These are phyloP conservation scores for Xylaria sp. DNA, from an alignment of 2,329 filamentous ascomycete species.

Conservation along the genomic window DNA sequence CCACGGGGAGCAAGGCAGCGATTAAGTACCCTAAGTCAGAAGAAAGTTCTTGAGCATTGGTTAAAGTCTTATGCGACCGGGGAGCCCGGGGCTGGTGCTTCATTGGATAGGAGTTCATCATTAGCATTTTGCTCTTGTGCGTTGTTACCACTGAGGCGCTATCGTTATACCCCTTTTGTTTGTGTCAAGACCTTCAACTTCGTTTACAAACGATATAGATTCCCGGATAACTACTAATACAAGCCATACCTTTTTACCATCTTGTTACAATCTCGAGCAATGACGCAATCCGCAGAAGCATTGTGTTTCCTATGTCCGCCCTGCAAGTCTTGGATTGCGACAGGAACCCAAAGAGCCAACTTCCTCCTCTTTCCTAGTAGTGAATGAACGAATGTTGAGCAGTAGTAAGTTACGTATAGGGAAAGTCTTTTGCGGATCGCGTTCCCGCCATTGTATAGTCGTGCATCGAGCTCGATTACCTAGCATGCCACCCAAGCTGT, in stretches of 20 bases:
- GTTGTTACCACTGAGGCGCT: constrained; percentile 18
- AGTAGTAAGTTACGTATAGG: not conserved
- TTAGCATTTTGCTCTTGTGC: constrained; percentile 35
- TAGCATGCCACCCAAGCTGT: constrained; percentile 7
- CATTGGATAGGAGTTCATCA: constrained; percentile 50
- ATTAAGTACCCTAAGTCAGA: constrained; percentile 15
- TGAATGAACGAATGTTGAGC: not conserved
- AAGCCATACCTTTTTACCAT: constrained; percentile 5
- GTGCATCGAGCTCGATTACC: not conserved
- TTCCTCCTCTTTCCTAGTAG: not conserved
- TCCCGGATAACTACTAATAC: constrained; percentile 31
- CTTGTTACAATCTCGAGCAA: not conserved
- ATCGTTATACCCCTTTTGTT: constrained; percentile 33
- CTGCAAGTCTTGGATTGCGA: not conserved
- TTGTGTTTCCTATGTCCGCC: not conserved
- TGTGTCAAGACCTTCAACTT: constrained; percentile 20
- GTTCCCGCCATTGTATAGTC: constrained; percentile 5
- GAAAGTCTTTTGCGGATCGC: not conserved
- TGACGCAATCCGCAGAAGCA: not conserved
- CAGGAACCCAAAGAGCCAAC: not conserved
- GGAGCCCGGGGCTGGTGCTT: constrained; percentile 29
- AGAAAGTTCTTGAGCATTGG: constrained; percentile 7
- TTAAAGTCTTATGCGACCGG: constrained; percentile 12
- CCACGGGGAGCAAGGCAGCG: constrained; percentile 22
- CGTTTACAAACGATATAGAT: constrained; percentile 27